Evolutionary conservation across 805 yeast species (phyloP), one percentile per base, ranked within the genome.

Genomic region (Hanseniaspora hatyaiensis): DNA sequence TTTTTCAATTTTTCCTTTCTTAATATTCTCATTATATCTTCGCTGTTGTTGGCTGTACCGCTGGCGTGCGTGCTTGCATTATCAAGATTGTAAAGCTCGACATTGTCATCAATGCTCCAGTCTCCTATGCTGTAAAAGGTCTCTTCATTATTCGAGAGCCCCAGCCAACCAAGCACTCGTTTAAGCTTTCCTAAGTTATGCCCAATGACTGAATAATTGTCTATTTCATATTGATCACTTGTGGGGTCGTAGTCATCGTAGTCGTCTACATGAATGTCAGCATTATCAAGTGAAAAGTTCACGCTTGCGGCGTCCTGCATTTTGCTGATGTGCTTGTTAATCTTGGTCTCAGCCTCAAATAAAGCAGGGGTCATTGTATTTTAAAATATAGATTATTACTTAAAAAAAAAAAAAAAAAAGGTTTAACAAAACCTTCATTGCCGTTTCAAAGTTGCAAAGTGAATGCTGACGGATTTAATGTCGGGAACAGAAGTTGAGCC

Each of bases 1-100:
- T 38, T 19, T 23, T 29, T 34, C 5, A 13, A 12, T 34, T 29
- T 43, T 16, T 43, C 47, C 22, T 22, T 9, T 29, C 22, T 28
- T 6, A 43, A 12, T n/a, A 43, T 36, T 13, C 13, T 6, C 20
- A n/a, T 20, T 8, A 43, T 23, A 18, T 43, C 41, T 4, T 36
- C 47, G 6, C 34, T 13, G n/a, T 30, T 16, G 11, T 13, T 15
- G 9, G 12, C 13, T 9, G 8, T 12, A 20, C 6, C n/a, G 3
- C 23, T 31, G 16, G 9, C 16, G 3, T 31, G 6, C 11, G 9
- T 11, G 20, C 9, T 4, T 4, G 28, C 4, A 30, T 40, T 28
- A 19, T 45, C 49, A 8, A 45, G 20, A 16, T 45, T 45, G 19
- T 45, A 45, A 16, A 45, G 42, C 38, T 45, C 49, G 9, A 37